Percentiles rank a stretch among this genome's conserved stretches.
These are phyloP conservation scores for Lactifluus hygrophoroides DNA, from an alignment of 768 basidiomycete species.

Conservation along the genomic window DNA sequence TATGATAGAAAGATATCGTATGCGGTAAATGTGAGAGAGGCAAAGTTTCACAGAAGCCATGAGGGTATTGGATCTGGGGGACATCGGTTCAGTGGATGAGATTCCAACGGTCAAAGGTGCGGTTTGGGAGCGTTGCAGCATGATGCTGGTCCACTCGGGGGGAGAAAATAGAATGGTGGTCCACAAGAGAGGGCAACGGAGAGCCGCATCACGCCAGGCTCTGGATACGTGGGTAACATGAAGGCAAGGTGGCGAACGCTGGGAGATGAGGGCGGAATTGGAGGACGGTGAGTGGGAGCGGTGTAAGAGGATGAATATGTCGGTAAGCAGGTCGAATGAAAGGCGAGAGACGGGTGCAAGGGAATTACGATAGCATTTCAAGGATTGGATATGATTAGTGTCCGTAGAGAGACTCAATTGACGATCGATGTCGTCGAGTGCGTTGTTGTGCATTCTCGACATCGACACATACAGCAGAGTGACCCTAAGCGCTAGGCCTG, in stretches of 20 bases:
- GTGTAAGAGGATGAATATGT: constrained; percentile 16
- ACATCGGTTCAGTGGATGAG: neutral
- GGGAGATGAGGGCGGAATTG: neutral
- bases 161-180: constrained; percentile 13
- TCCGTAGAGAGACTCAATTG: neutral
- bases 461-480: too few species aligned
- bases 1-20: constrained; percentile 7
- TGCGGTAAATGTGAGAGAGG: constrained; percentile 13
- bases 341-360: constrained; percentile 14
- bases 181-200: constrained; percentile 17
- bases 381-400: neutral
- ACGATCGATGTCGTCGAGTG: neutral
- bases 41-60: constrained; percentile 3
- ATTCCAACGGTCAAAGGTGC: constrained; percentile 11
- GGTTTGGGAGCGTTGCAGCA: constrained; percentile 12
- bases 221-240: constrained; percentile 16
- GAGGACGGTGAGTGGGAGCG: neutral
- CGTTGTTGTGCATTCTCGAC: neutral
- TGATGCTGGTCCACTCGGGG: constrained; percentile 10
- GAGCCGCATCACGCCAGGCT: constrained; percentile 15
- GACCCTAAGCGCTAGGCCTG: too few species aligned
- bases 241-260: neutral
- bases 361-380: constrained; percentile 7
- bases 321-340: constrained; percentile 9
- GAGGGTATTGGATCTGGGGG: neutral